These are phyloP conservation scores for Sclerotinia trifoliorum DNA, from an alignment of 2,329 filamentous ascomycete species.

Conservation along the genomic window DNA sequence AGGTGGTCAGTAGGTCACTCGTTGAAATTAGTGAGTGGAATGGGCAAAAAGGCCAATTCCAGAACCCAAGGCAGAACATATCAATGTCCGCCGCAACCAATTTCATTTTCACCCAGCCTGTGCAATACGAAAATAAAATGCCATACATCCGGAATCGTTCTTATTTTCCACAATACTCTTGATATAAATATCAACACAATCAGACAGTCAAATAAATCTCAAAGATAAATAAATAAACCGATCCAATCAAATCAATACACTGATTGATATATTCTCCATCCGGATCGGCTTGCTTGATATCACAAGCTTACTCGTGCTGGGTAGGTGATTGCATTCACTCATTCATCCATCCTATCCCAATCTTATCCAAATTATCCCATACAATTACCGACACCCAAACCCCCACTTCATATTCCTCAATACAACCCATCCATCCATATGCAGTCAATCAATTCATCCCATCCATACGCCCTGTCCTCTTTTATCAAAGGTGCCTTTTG, in stretches of 20 bases:
- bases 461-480: conserved; percentile 1
- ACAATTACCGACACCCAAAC: not conserved
- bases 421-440: not conserved
- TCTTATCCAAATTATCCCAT: not conserved
- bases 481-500: not conserved
- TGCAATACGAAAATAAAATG: not conserved
- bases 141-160: not conserved
- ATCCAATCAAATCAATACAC: no score
- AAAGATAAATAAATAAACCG: no score
- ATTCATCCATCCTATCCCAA: not conserved
- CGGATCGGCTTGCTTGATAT: not conserved
- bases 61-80: not conserved
- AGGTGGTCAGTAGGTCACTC: not conserved
- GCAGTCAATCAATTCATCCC: not conserved
- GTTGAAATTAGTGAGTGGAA: not conserved
- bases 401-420: conserved; percentile 12
- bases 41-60: not conserved
- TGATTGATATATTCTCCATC: no score
- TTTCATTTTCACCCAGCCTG: not conserved
- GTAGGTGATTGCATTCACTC: not conserved
- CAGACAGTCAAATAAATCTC: not conserved
- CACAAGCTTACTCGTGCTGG: not conserved
- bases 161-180: not conserved
- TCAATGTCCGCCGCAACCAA: not conserved
- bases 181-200: not conserved